Conservation (phyloP, 441 rosid genomes). For the Croton setiger region DNA sequence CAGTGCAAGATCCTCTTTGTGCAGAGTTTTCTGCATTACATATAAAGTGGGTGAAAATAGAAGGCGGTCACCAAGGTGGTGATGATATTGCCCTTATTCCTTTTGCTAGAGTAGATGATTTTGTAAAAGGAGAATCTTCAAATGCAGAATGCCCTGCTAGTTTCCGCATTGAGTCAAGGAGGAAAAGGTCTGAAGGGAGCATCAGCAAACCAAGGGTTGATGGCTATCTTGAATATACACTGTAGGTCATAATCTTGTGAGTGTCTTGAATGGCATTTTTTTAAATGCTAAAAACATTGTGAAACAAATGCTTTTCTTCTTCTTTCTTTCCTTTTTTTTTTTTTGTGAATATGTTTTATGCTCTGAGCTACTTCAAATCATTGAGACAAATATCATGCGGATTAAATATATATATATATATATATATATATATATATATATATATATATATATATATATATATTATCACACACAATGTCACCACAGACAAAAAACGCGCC, state of each 20-base stretch:
- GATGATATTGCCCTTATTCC: constrained; percentile 57
- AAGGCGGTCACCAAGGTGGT: constrained; percentile 56
- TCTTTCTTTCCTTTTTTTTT: background rate
- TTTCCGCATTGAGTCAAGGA: constrained; percentile 54
- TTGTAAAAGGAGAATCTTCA: constrained; percentile 55
- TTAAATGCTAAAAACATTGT: background rate
- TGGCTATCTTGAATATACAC: constrained; percentile 52
- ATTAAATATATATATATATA: too few species aligned
- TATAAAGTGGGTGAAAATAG: constrained; percentile 48
- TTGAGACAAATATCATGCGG: background rate
- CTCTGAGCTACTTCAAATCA: constrained; percentile 8
- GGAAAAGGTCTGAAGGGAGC: constrained; percentile 50
- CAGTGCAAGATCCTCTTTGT: constrained; percentile 54
- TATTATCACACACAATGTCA: too few species aligned
- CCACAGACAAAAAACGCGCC: too few species aligned
- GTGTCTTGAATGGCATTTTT: constrained; percentile 12
- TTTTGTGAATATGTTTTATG: background rate
- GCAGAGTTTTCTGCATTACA: constrained; percentile 49
- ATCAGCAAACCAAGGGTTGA: constrained; percentile 57
- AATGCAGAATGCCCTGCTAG: constrained; percentile 52
- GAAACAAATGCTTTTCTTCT: background rate
- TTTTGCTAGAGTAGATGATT: constrained; percentile 52
- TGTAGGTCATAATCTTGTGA: constrained; percentile 32
- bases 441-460: too few species aligned
- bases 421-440: too few species aligned